Conservation (phyloP, 1,284 basidiomycete species). For the Ceratobasidium sp. region DNA sequence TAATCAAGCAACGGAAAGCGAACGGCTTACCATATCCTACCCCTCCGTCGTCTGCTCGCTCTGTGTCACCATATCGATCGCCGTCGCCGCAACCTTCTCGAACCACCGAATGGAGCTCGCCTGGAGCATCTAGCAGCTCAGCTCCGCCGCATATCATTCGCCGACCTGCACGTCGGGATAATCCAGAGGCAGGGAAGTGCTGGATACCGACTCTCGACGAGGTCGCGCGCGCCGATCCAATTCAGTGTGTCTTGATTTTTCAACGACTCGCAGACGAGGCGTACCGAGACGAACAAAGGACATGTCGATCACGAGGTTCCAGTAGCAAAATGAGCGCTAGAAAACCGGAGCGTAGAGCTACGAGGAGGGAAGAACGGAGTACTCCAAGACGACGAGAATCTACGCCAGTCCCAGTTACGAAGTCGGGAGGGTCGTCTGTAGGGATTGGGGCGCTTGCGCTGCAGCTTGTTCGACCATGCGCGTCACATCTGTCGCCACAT, state of each 20-base stretch:
- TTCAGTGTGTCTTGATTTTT: neutral
- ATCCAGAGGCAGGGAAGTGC: neutral
- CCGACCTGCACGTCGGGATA: neutral
- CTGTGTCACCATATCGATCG: neutral
- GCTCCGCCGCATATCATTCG: neutral
- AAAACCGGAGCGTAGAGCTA: neutral
- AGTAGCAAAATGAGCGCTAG: too few species aligned
- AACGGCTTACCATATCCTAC: neutral
- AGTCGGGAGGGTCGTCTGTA: neutral
- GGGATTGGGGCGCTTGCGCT: constrained; percentile 14
- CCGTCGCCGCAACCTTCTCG: neutral
- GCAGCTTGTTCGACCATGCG: constrained; percentile 2
- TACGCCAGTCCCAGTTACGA: neutral
- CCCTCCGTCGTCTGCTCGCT: neutral
- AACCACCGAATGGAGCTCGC: neutral
- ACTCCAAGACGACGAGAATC: too few species aligned
- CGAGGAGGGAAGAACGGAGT: too few species aligned
- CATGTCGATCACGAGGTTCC: neutral
- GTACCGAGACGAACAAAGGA: neutral
- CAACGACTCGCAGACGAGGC: constrained; percentile 8
- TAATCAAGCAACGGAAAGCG: neutral
- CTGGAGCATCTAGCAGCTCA: neutral
- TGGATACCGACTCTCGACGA: constrained; percentile 25
- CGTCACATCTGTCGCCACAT: neutral
- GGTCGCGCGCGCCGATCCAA: constrained; percentile 12